These are phyloP conservation scores for Mortierella hygrophila DNA, from an alignment of 192 early-diverging fungal species.

Conservation along the genomic window DNA sequence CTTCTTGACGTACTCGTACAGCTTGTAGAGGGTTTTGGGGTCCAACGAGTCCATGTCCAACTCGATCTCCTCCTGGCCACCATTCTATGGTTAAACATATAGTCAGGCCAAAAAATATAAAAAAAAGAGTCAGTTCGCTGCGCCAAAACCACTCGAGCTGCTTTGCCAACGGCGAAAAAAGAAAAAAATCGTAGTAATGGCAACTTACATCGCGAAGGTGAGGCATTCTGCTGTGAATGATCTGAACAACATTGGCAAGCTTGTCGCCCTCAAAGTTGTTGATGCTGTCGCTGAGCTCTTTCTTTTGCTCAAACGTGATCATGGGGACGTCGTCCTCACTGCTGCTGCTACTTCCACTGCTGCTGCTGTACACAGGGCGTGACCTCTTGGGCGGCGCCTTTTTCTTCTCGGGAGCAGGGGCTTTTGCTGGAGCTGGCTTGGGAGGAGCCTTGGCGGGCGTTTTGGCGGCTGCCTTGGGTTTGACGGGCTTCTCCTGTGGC, in stretches of 20 bases:
- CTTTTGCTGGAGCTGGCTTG: conserved; percentile 29
- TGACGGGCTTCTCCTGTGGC: conserved; percentile 30
- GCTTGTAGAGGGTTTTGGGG: conserved; percentile 80
- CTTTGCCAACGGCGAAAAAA: not conserved
- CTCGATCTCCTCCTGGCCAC: conserved; percentile 90
- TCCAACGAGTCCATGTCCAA: conserved; percentile 95
- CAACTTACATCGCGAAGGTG: conserved; percentile 51
- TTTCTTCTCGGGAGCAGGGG: conserved; percentile 43
- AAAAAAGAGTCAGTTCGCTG: not conserved
- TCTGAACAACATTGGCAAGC: conserved; percentile 76
- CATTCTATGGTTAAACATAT: conserved; percentile 31
- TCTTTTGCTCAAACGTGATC: conserved; percentile 91
- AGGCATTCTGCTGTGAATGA: conserved; percentile 79
- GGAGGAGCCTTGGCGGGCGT: conserved; percentile 20
- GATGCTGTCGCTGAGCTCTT: conserved; percentile 83
- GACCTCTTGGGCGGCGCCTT: conserved; percentile 37
- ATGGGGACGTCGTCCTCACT: conserved; percentile 59
- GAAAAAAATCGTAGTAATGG: not conserved
- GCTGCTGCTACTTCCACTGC: conserved; percentile 20
- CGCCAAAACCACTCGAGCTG: not conserved
- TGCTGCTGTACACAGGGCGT: conserved; percentile 35
- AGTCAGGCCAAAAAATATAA: no score
- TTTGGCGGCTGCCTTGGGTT: conserved; percentile 33
- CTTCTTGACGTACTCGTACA: conserved; percentile 89
- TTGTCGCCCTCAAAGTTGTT: conserved; percentile 75